Conservation (phyloP, 176 grass and related monocot genomes). For the Calamus simplicifolius region DNA sequence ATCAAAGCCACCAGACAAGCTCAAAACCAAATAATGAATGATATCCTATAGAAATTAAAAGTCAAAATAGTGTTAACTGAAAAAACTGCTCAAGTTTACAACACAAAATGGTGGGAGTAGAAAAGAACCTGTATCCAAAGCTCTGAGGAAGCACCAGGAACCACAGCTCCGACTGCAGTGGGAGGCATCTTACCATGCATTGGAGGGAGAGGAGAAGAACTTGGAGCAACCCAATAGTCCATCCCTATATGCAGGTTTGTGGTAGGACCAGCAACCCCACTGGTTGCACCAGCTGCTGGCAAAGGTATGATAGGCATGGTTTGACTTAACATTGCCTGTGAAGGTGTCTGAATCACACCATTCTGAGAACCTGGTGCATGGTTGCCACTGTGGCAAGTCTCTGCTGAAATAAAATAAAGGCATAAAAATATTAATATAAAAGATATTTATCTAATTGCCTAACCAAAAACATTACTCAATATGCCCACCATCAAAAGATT, state of each 20-base stretch:
- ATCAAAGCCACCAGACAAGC: too few relatives aligned
- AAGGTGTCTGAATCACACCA: constrained; percentile 32
- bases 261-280: constrained; percentile 52
- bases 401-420: constrained; percentile 23
- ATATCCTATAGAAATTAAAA: too few relatives aligned
- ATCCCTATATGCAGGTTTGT: constrained; percentile 79
- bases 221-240: constrained; percentile 66
- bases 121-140: constrained; percentile 41
- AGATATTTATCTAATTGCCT: background rate
- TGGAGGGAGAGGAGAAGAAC: constrained; percentile 41
- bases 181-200: constrained; percentile 31
- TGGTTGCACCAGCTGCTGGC: constrained; percentile 42
- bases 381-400: constrained; percentile 16
- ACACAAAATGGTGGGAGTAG: background rate
- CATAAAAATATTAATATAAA: constrained; percentile 6
- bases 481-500: constrained; percentile 36
- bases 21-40: too few relatives aligned
- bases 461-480: constrained; percentile 16
- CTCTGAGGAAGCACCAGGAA: constrained; percentile 17
- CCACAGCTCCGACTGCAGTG: constrained; percentile 26
- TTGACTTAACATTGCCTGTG: constrained; percentile 44
- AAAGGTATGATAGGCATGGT: constrained; percentile 44
- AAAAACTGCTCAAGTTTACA: background rate
- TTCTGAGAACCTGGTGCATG: constrained; percentile 48
- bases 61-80: too few relatives aligned